A percentile compares a stretch with the other conserved stretches of the same genome.
phyloP scores from a whole-genome alignment of 2,329 filamentous ascomycete genomes.

The Penicillium corylophilum region DNA sequence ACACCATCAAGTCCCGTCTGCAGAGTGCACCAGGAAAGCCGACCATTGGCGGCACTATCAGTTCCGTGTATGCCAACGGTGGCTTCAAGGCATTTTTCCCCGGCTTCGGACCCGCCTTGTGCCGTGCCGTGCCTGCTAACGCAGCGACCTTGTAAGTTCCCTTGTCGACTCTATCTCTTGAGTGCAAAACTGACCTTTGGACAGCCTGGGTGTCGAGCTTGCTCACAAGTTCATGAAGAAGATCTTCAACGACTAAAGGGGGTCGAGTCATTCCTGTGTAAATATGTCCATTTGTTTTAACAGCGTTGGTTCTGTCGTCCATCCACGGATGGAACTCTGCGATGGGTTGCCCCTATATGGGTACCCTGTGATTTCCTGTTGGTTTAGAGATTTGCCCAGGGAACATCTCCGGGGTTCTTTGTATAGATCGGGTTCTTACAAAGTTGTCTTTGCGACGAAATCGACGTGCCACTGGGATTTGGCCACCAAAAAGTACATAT shows the following conservation, averaged over 20 bases:
- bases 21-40: constrained; percentile 88
- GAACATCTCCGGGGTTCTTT: background rate
- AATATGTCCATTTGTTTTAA: constrained; percentile 3
- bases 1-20: constrained; percentile 91
- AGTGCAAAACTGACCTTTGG: background rate
- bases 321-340: constrained; percentile 14
- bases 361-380: background rate
- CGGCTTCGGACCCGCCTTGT: constrained; percentile 87
- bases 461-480: background rate
- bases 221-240: constrained; percentile 53
- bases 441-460: background rate
- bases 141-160: constrained; percentile 75
- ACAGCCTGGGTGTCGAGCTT: constrained; percentile 49
- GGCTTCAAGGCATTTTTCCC: constrained; percentile 95
- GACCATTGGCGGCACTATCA: constrained; percentile 75
- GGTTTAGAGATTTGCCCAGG: constrained; percentile 7
- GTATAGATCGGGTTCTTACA: constrained; percentile 6
- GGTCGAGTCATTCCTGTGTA: background rate
- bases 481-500: background rate
- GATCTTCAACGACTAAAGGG: constrained; percentile 37
- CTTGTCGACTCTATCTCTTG: background rate
- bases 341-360: constrained; percentile 6
- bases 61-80: constrained; percentile 77
- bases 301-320: constrained; percentile 18
- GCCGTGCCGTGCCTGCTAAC: constrained; percentile 91